phyloP scores from a whole-genome alignment of 768 basidiomycete genomes.

The Baorangia bicolor region DNA sequence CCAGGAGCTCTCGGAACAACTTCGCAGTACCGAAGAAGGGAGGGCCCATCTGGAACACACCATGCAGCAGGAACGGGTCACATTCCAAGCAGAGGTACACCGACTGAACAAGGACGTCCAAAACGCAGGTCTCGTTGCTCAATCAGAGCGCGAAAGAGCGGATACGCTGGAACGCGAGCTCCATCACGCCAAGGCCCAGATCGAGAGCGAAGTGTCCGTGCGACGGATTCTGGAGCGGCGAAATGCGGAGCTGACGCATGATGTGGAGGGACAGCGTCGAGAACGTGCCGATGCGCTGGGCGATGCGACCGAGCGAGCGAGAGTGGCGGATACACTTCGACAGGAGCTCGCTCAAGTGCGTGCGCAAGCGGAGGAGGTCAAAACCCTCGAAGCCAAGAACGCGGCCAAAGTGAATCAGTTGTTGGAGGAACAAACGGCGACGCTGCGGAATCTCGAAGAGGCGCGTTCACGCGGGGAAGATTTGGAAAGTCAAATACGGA shows the following conservation, averaged over 20 bases:
- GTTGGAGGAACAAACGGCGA: conserved; percentile 74
- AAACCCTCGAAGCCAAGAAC: conserved; percentile 63
- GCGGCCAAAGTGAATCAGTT: conserved; percentile 61
- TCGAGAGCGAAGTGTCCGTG: conserved; percentile 61
- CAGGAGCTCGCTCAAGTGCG: conserved; percentile 62
- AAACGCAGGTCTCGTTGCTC: conserved; percentile 37
- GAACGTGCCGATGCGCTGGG: conserved; percentile 57
- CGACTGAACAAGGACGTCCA: conserved; percentile 48
- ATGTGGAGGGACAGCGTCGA: conserved; percentile 54
- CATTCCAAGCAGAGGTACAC: conserved; percentile 55
- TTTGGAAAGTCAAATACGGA: conserved; percentile 71
- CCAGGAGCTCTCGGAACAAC: conserved; percentile 67
- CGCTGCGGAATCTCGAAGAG: conserved; percentile 69
- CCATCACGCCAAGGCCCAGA: conserved; percentile 56
- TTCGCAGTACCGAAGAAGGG: conserved; percentile 57
- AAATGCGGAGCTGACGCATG: conserved; percentile 52
- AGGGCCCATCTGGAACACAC: conserved; percentile 54
- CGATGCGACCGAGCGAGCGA: conserved; percentile 68
- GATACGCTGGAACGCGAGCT: conserved; percentile 65
- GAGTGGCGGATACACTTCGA: conserved; percentile 54
- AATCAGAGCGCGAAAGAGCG: conserved; percentile 50
- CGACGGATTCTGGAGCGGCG: conserved; percentile 65
- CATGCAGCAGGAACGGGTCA: conserved; percentile 57
- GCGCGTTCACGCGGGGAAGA: conserved; percentile 73
- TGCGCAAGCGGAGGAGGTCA: conserved; percentile 65